Conservation (phyloP, 73 alveolate species). For the Paramecium primaurelia region DNA sequence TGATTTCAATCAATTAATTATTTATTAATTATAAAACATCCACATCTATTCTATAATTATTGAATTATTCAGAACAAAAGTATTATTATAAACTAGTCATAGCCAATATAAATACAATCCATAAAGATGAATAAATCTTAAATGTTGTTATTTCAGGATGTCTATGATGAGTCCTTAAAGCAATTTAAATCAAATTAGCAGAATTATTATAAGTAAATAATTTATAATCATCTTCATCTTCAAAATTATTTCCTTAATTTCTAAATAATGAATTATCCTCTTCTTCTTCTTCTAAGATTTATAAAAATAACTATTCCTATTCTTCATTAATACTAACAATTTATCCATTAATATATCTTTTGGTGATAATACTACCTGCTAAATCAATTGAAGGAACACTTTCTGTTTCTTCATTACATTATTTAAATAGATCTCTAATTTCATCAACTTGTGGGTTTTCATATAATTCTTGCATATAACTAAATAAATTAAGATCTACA, state of each 20-base stretch:
- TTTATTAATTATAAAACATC: not conserved
- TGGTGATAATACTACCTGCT: not conserved
- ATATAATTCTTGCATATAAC: not conserved
- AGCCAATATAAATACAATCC: not conserved
- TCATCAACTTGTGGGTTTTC: not conserved
- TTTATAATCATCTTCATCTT: conserved; percentile 13
- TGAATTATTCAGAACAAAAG: not conserved
- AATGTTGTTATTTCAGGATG: not conserved
- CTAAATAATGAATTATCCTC: conserved; percentile 8
- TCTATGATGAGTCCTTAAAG: not conserved
- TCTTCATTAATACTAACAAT: conserved; percentile 9
- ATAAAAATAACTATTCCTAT: not conserved
- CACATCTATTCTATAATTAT: not conserved
- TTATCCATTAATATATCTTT: conserved; percentile 4
- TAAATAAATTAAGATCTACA: not conserved
- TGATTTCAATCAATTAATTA: not conserved
- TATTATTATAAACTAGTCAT: not conserved
- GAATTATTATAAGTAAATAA: not conserved
- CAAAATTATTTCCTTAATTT: not conserved
- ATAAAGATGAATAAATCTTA: not conserved
- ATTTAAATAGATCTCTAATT: not conserved
- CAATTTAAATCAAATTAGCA: not conserved
- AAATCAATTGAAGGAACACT: not conserved
- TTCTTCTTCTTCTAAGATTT: not conserved
- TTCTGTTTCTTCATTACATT: not conserved